phyloP scores from a whole-genome alignment of 2,329 filamentous ascomycete species.

The Chaetomium olivaceum region DNA sequence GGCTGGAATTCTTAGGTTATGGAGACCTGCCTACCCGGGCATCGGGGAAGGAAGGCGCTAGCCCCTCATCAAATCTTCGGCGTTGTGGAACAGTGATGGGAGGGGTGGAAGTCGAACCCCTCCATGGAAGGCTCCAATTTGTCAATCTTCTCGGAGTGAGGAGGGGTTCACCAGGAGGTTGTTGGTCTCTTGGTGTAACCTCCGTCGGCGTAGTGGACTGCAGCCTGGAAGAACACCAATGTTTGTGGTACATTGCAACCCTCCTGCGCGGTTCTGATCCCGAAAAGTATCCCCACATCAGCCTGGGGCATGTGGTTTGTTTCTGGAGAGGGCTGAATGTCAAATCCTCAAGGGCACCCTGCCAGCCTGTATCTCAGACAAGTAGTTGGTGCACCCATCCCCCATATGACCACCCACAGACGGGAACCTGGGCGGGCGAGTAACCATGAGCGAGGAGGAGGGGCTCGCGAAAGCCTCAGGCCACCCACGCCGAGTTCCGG shows the following conservation, averaged over 20 bases:
- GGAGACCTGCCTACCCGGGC: neutral
- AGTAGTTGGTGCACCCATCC: neutral
- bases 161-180: neutral
- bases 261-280: neutral
- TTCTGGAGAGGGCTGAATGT: neutral
- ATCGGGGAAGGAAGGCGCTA: neutral
- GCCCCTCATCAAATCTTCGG: constrained; percentile 3
- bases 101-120: neutral
- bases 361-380: neutral
- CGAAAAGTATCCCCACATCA: neutral
- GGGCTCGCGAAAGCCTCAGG: neutral
- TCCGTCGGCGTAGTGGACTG: neutral
- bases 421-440: neutral
- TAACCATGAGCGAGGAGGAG: neutral
- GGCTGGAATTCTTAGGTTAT: neutral
- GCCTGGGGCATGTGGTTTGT: neutral
- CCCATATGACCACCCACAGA: neutral
- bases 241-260: constrained; percentile 1
- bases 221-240: constrained; percentile 1
- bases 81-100: neutral
- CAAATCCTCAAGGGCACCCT: neutral
- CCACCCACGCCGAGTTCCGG: neutral
- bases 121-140: neutral
- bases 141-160: neutral
- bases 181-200: constrained; percentile 8